phyloP scores from a whole-genome alignment of 805 yeast species.

The Naumovozyma baii region DNA sequence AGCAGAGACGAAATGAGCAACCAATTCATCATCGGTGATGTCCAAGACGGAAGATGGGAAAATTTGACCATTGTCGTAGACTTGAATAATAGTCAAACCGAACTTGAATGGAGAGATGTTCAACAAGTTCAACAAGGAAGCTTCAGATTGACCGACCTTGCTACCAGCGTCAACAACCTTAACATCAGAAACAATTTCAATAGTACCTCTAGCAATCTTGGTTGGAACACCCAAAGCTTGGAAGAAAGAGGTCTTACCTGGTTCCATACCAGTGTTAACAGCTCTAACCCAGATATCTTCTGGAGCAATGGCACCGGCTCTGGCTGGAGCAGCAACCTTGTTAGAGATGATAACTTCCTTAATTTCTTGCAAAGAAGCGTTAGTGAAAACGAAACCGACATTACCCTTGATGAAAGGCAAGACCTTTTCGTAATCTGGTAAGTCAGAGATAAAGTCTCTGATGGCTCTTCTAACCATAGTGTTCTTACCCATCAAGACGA shows the following conservation, averaged over 20 bases:
- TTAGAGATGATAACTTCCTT: slow-evolving; percentile 81
- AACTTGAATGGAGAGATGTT: slow-evolving; percentile 99
- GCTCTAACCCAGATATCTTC: slow-evolving; percentile 96
- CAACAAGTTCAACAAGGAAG: slow-evolving; percentile 96
- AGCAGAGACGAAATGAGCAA: slow-evolving; percentile 86
- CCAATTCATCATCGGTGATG: slow-evolving; percentile 95
- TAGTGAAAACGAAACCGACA: slow-evolving; percentile 99
- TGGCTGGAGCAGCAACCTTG: slow-evolving; percentile 99
- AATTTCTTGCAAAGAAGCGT: slow-evolving; percentile 82
- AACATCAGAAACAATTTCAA: slow-evolving; percentile 96
- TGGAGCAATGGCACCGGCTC: slow-evolving; percentile 99
- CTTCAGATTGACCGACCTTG: slow-evolving; percentile 99
- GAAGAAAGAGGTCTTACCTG: slow-evolving; percentile 99
- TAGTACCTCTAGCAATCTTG: slow-evolving; percentile 99
- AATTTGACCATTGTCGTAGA: slow-evolving; percentile 96
- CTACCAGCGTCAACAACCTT: slow-evolving; percentile 80
- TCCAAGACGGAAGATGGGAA: slow-evolving; percentile 96
- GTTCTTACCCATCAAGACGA: slow-evolving; percentile 99
- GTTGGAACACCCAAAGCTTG: slow-evolving; percentile 99
- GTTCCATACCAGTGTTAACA: slow-evolving; percentile 99
- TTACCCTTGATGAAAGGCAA: slow-evolving; percentile 95
- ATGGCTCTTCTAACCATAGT: slow-evolving; percentile 99
- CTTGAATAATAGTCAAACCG: slow-evolving; percentile 95
- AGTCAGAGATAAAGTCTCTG: slow-evolving; percentile 87
- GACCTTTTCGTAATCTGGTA: slow-evolving; percentile 92